Evolutionary conservation across 1,139 yeast species (phyloP).

Genomic region (Pichia cactophila): DNA sequence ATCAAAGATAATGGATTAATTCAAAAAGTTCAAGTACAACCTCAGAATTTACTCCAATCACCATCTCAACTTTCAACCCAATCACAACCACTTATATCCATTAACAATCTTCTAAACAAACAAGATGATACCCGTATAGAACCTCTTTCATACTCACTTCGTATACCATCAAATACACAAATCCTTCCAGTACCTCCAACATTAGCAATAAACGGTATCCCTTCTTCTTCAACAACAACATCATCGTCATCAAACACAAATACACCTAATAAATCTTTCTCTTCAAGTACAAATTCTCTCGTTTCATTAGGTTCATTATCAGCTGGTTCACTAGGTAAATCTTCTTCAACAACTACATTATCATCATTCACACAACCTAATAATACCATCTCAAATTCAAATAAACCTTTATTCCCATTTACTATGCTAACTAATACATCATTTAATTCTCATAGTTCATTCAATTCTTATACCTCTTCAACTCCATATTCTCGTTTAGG

Average conservation of each 20-base stretch:
- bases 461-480: conserved; percentile 4
- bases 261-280: conserved; percentile 15
- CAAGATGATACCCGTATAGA: background rate
- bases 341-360: conserved; percentile 25
- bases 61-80: background rate
- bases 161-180: conserved; percentile 4
- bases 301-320: conserved; percentile 27
- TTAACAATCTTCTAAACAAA: background rate
- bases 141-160: background rate
- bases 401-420: background rate
- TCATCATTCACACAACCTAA: conserved; percentile 14
- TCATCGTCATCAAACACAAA: background rate
- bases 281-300: conserved; percentile 22
- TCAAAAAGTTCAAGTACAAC: background rate
- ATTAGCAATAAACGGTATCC: background rate
- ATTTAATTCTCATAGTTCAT: conserved; percentile 2
- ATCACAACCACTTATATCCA: background rate
- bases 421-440: background rate
- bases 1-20: too few species aligned
- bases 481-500: conserved; percentile 3
- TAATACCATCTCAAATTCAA: background rate
- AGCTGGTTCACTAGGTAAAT: conserved; percentile 20
- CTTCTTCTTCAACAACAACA: background rate
- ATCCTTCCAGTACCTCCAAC: conserved; percentile 6
- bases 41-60: background rate